Base-by-base conservation (phyloP, 2,329 filamentous ascomycete genomes). In the Tolypocladium ovalisporum region DNA sequence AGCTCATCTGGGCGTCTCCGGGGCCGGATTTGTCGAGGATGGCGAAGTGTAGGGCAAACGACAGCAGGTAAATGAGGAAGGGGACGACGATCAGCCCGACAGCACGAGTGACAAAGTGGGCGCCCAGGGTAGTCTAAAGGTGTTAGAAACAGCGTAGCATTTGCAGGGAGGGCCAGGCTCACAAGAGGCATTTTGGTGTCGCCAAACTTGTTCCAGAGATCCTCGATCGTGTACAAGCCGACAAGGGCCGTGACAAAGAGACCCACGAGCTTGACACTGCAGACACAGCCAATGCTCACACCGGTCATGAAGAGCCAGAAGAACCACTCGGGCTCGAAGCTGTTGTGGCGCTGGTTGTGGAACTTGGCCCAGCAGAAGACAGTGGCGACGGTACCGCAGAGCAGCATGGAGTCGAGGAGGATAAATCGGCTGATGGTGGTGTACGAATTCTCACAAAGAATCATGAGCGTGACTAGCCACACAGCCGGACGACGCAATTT, bases 1-100 rank as follows among this genome's bases (percentile, higher is more conserved):
- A 99, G 76, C 92, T 97, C 94, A 99, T 99, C 75, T 99, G 94
- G n/a, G 94, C 94, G 76, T 99, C 94, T 56, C 94, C 94, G 9
- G 95, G 94, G 24, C 94, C 94, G 66, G 87, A 93, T 75, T 90
- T 93, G 73, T 95, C 90, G 58, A 99, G 83, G 61, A 99, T 90
- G 61, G 90, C 81, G 73, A 99, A 99, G 75, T 99, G 94, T 56
- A 96, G 75, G 65, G 89, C 95, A 73, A 99, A 99, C 49, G 91
- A 96, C 70, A 97, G 86, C 75, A 97, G 86, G 77, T 99, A 99
- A 66, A 99, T 90, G 58, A 93, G 76, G 68, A 95, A 79, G 8
- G 94, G 94, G 54, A 99, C 81, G 60, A 96, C 70, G 61, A 99
- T 99, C 59, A 99, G 80, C 54, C 91, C 91, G 59, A 93, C 78